Evolutionary conservation across 768 basidiomycete genomes (phyloP).

Genomic region (Xerocomellus amylosporus): DNA sequence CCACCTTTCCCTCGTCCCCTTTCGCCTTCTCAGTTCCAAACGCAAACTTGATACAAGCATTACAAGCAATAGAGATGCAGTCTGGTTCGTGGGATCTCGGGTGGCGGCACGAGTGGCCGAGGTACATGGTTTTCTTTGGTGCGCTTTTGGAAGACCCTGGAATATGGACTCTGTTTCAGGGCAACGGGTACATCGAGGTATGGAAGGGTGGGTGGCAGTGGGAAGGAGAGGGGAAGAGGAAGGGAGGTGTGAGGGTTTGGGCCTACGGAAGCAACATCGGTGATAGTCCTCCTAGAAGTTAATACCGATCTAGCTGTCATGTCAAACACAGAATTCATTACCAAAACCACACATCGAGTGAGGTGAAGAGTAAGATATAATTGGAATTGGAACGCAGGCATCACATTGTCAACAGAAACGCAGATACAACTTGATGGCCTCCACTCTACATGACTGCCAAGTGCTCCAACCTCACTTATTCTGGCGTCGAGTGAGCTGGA

Average conservation of each 20-base stretch:
- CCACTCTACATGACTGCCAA: not conserved
- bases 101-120: slow-evolving; percentile 80
- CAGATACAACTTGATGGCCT: not conserved
- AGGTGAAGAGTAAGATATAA: not conserved
- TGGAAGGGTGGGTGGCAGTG: slow-evolving; percentile 75
- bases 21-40: slow-evolving; percentile 53
- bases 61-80: slow-evolving; percentile 29
- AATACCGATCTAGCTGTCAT: not conserved
- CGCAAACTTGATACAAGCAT: slow-evolving; percentile 22
- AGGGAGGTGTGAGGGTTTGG: slow-evolving; percentile 75
- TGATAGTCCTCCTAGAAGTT: not conserved
- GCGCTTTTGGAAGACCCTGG: slow-evolving; percentile 57
- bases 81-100: slow-evolving; percentile 25
- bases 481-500: slow-evolving; percentile 46
- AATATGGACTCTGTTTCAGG: slow-evolving; percentile 45
- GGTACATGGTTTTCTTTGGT: slow-evolving; percentile 80
- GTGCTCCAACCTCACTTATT: slow-evolving; percentile 22
- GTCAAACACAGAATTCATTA: not conserved
- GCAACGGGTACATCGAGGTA: slow-evolving; percentile 60
- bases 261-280: slow-evolving; percentile 19
- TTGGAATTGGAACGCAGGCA: not conserved
- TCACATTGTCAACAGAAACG: slow-evolving; percentile 9
- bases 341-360: not conserved
- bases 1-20: slow-evolving; percentile 62
- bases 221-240: slow-evolving; percentile 56